A percentile compares a stretch with the other conserved stretches of the same genome.
These are phyloP conservation scores for Isabelozyma pseudorhagii DNA, from an alignment of 805 yeast genomes.

Conservation along the genomic window DNA sequence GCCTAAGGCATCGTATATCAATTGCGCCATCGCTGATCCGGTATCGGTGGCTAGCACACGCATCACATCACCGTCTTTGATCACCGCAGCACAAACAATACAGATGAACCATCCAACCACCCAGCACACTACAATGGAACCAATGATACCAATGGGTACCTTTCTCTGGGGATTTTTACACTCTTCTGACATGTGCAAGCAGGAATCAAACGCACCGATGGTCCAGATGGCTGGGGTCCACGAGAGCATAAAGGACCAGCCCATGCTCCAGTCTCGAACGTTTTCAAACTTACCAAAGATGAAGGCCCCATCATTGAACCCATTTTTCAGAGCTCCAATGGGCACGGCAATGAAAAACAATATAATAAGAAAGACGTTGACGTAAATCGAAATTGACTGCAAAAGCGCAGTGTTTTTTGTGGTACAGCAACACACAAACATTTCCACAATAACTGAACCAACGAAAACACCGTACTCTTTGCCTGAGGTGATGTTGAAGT, in stretches of 20 bases:
- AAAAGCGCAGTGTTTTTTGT: conserved; percentile 55
- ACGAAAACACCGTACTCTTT: conserved; percentile 64
- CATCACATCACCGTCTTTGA: conserved; percentile 43
- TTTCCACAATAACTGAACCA: conserved; percentile 55
- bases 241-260: conserved; percentile 46
- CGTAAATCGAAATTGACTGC: conserved; percentile 56
- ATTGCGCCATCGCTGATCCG: conserved; percentile 67
- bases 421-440: conserved; percentile 51
- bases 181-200: conserved; percentile 73
- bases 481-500: conserved; percentile 51
- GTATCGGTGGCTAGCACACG: conserved; percentile 42
- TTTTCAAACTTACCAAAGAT: conserved; percentile 50
- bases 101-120: conserved; percentile 55
- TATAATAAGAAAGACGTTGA: conserved; percentile 51
- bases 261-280: conserved; percentile 44
- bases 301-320: conserved; percentile 7
- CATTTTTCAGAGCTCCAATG: conserved; percentile 44
- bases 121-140: conserved; percentile 57
- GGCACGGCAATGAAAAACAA: conserved; percentile 64
- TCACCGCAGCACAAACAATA: conserved; percentile 52
- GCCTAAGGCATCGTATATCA: conserved; percentile 60
- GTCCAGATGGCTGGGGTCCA: conserved; percentile 75
- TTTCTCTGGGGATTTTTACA: conserved; percentile 59
- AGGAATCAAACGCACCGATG: conserved; percentile 69
- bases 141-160: conserved; percentile 63